A percentile compares a stretch with the other conserved stretches of the same genome.
These are phyloP conservation scores for Neoboletus subvelutipes DNA, from an alignment of 768 basidiomycete genomes.

Conservation along the genomic window DNA sequence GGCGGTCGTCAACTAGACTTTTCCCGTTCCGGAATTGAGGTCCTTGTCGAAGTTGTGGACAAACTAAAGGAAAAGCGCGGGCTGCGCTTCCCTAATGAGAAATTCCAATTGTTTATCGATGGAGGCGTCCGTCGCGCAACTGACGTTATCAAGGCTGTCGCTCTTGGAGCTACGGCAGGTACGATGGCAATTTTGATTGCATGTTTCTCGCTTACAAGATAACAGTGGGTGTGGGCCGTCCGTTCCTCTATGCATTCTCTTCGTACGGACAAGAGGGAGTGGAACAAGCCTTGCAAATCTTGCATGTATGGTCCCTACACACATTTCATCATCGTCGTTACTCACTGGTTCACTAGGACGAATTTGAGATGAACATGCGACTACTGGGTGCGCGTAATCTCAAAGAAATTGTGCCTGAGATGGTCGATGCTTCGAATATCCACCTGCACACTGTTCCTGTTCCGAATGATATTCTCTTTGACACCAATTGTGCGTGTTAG, in stretches of 20 bases:
- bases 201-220: constrained; percentile 9
- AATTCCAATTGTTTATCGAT: constrained; percentile 86
- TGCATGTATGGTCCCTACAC: constrained; percentile 49
- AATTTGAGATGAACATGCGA: constrained; percentile 98
- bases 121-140: constrained; percentile 93
- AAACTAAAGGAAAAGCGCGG: constrained; percentile 68
- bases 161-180: constrained; percentile 88
- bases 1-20: constrained; percentile 79
- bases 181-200: background rate
- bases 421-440: constrained; percentile 85
- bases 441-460: constrained; percentile 63
- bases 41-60: constrained; percentile 82
- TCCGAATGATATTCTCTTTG: constrained; percentile 73
- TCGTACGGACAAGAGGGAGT: constrained; percentile 89
- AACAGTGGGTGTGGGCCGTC: constrained; percentile 77
- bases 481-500: constrained; percentile 69
- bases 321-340: background rate
- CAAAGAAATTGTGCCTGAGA: constrained; percentile 76
- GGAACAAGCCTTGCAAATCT: constrained; percentile 75
- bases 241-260: constrained; percentile 87
- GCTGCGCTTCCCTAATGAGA: constrained; percentile 70
- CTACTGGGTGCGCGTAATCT: constrained; percentile 82
- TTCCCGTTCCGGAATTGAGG: constrained; percentile 84
- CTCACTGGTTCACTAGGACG: constrained; percentile 56
- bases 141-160: constrained; percentile 86